Evolutionary conservation across 1,284 basidiomycete species (phyloP), one percentile per base, ranked within the genome.

Genomic region (Anthracocystis walkeri): DNA sequence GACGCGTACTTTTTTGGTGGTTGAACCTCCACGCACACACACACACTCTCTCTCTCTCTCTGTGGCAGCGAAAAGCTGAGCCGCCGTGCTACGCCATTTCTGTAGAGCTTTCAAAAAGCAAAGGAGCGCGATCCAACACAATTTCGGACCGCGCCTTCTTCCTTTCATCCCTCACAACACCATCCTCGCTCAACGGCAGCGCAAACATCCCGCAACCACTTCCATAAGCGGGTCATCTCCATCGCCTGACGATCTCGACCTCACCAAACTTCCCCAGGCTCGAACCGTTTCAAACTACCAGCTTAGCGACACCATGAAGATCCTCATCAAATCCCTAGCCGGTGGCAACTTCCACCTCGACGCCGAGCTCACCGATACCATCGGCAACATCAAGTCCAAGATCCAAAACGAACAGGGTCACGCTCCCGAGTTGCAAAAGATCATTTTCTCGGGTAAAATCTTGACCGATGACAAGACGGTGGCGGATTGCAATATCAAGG

Each of bases 381-480:
- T 99, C 50, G 91, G 86, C 51, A 88, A 88, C 78, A 87, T 99
- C 82, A 99, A 99, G 89, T 85, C 88, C 79, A 95, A 93, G 90
- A 96, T 99, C 81, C 86, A 89, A 71, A 88, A 90, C 52, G 86
- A 88, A 8, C 93, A 97, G 82, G 91, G 91, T 16, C 92, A 95
- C 86, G 85, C 91, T 38, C 88, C 90, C 23, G 89, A 89, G 41
- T 85, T 86, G 58, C 95, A 97, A 87, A 99, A 98, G 89, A 89
- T 99, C 82, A 99, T 99, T 86, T 98, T 94, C 87, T 91, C 94
- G 53, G 96, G 96, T 69, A 97, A 97, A 88, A 92, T 99, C 53
- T 89, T 99, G 42, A 86, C 90, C 20, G 95, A 99, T 86, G 90
- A 91, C 66, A 95, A 95, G 88, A 92, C 92, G 1, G 89, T 99